Evolutionary conservation across 140 eudicot genomes (phyloP).

Genomic region (Cichorium intybus): DNA sequence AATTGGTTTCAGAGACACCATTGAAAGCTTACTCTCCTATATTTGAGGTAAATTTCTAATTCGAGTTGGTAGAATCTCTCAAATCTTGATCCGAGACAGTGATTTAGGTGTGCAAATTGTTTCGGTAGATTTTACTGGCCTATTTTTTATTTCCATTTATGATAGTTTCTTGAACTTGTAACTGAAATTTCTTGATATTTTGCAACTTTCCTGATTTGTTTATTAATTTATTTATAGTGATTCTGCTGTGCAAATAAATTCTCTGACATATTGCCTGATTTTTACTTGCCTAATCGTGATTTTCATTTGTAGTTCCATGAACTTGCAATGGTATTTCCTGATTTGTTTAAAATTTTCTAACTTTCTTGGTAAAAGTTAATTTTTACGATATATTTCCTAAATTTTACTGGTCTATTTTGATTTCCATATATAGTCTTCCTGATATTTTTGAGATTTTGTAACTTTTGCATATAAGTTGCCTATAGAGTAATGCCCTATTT

Average conservation of each 20-base stretch:
- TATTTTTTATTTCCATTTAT: not conserved
- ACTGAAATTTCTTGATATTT: no score
- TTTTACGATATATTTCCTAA: no score
- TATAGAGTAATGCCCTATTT: no score
- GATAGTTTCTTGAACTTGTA: no score
- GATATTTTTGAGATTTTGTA: not conserved
- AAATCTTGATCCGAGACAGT: conserved; percentile 15
- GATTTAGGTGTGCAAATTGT: not conserved
- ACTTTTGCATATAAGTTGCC: not conserved
- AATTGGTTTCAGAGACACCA: conserved; percentile 6
- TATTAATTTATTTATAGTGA: no score
- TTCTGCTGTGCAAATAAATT: not conserved
- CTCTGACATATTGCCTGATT: not conserved
- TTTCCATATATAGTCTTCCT: not conserved
- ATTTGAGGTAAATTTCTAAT: conserved; percentile 21
- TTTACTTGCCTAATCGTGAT: no score
- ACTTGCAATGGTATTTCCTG: not conserved
- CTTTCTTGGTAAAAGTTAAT: no score
- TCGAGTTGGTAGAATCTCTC: not conserved
- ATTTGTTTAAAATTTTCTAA: not conserved
- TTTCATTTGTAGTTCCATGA: not conserved
- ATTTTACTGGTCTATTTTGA: not conserved
- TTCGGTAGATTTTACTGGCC: not conserved
- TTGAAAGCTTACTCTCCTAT: conserved; percentile 8
- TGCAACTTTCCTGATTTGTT: not conserved